Base-by-base conservation (phyloP, 192 early-diverging fungal genomes). In the Umbelopsis isabellina region DNA sequence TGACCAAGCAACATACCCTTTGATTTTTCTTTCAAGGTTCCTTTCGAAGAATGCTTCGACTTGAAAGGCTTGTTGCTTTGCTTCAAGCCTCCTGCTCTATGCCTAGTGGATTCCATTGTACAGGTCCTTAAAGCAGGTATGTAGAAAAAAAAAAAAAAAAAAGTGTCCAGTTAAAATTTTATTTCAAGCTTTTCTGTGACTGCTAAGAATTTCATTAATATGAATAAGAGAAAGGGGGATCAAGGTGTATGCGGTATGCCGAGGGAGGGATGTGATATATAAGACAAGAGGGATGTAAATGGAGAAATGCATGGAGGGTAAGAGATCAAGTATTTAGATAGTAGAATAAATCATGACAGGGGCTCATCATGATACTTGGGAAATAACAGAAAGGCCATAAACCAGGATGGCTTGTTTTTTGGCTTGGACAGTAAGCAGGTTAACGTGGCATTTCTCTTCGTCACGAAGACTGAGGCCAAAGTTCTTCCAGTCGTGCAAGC, bases 11-110 rank as follows among this genome's bases (percentile, higher is more conserved):
- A 30, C 70, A 30, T 73, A 88, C 89, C 92, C 72, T 98, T 98
- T 50, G 83, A 83, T 70, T 90, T 88, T 68, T 91, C 92, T 72
- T 92, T 91, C 47, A 93, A 70, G 13, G 80, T 75, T 45, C 91
- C 89, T 72, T 98, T 99, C 1, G 93, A 85, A 22, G 92, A 86
- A 86, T 94, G 92, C 73, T 91, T 90, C 11, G 93, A 94, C 83
- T 99, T 99, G 90, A 99, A 99, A 66, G 91, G 88, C 81, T 98
- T 99, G 89, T 99, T 97, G 72, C 84, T 86, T 81, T 96, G 93
- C 84, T 95, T 97, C 65, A 94, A 84, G 30, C 88, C 84, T 67
- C 94, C 85, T 45, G 93, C 80, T 75, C 94, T 89, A 76, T 91
- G 89, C 66, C 86, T 86, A 65, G 6, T 7, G 8, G 55, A 61